A percentile compares a stretch with the other conserved stretches of the same genome.
phyloP scores from a whole-genome alignment of 768 basidiomycete species.

The Leccinum aurantiacum region DNA sequence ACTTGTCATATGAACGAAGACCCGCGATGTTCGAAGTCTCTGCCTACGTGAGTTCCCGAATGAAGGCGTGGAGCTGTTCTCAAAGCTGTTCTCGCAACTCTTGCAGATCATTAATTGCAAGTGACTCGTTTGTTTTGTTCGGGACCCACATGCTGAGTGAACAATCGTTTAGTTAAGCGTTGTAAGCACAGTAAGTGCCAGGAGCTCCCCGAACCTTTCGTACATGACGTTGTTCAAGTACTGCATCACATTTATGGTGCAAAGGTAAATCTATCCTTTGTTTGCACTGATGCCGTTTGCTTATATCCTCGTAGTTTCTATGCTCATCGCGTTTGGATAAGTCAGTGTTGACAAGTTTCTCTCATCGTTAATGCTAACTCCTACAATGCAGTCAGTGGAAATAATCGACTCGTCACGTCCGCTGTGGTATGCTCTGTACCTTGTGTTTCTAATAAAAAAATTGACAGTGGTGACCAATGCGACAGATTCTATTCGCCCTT shows the following conservation, averaged over 20 bases:
- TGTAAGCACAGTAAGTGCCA: constrained; percentile 3
- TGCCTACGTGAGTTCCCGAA: constrained; percentile 12
- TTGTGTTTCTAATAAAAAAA: neutral
- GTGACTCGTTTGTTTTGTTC: neutral
- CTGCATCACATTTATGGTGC: constrained; percentile 21
- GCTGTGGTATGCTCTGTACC: constrained; percentile 15
- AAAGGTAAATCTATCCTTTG: constrained; percentile 11
- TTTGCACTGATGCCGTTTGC: neutral
- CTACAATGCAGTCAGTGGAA: constrained; percentile 17
- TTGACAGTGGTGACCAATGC: neutral
- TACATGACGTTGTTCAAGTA: constrained; percentile 12
- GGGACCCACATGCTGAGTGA: neutral
- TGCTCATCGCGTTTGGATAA: constrained; percentile 28
- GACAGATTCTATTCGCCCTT: constrained; percentile 9
- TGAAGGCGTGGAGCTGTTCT: neutral
- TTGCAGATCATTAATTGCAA: constrained; percentile 5
- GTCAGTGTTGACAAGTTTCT: constrained; percentile 3
- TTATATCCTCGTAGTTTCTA: constrained; percentile 21
- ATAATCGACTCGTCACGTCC: constrained; percentile 14
- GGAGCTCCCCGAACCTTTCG: neutral
- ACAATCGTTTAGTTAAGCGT: constrained; percentile 1
- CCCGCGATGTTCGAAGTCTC: neutral
- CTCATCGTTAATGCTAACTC: neutral
- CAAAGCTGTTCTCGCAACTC: neutral
- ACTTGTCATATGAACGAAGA: constrained; percentile 5